Evolutionary conservation across 78 protist genomes (phyloP), one percentile per base, ranked within the genome.

Genomic region (Dictyostelium citrinum): DNA sequence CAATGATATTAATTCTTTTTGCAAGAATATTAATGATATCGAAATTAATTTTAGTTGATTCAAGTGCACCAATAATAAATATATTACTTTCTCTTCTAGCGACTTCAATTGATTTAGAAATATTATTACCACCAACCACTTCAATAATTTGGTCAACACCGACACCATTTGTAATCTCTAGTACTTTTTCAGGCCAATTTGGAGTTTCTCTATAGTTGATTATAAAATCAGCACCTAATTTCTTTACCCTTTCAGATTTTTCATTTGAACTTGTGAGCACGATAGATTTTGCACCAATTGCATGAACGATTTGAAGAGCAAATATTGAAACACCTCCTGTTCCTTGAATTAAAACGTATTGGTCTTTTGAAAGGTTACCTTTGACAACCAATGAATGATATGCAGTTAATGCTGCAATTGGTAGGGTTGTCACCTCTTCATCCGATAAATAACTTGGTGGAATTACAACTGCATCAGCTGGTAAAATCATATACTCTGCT

Each of bases 391-490:
- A 35, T 12, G 86, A 76, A 3, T 81, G 86, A 41, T 68, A 81
- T 22, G 86, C 86, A 2, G 86, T 81, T 24, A 81, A 46, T 81
- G 80, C 86, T 0, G 86, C 86, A 55, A 64, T 67, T 33, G 86
- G 86, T 51, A 81, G 24, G 8, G 70, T 78, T n/a, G 51, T 27
- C 1, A 81, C 86, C 10, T 81, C 86, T 55, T 81, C 74, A 46
- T 81, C 70, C 1, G 74, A 20, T 12, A 81, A 22, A 43, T 64
- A 81, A 24, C 74, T 39, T 81, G 86, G 86, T 45, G 74, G 70
- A 22, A 67, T n/a, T 14, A 81, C 86, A 46, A 55, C 60, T 20
- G 80, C 74, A 64, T 68, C 70, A 20, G 33, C 61, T 39, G 70
- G 70, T 12, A 81, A 55, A n/a, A 81, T 27, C 74, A 64, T 81